Evolutionary conservation across 768 basidiomycete species (phyloP).

Genomic region (Xerocomus brunneocitrinus): DNA sequence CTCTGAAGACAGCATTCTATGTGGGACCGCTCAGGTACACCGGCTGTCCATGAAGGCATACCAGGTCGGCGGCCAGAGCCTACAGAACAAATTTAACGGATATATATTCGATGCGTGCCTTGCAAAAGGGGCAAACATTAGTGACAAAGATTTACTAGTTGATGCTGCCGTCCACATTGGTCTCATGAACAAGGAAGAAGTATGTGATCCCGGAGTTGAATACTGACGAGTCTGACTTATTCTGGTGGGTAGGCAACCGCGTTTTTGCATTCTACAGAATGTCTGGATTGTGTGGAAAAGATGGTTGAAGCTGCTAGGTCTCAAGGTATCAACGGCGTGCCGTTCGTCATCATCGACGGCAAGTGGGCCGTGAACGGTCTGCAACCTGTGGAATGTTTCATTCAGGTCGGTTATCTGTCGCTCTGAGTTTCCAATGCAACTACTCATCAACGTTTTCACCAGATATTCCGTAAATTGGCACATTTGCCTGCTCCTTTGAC

Average conservation of each 20-base stretch:
- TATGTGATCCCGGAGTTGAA: slow-evolving; percentile 7
- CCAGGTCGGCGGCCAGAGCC: slow-evolving; percentile 31
- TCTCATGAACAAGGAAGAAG: slow-evolving; percentile 35
- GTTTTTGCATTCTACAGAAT: slow-evolving; percentile 39
- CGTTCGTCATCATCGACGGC: slow-evolving; percentile 44
- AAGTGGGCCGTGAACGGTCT: slow-evolving; percentile 44
- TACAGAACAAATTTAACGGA: slow-evolving; percentile 35
- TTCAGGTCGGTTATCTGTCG: slow-evolving; percentile 21
- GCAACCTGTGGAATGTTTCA: slow-evolving; percentile 38
- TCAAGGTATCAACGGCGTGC: slow-evolving; percentile 46
- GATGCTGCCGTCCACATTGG: slow-evolving; percentile 32
- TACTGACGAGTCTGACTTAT: neutral
- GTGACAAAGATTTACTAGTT: slow-evolving; percentile 32
- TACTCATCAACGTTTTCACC: neutral
- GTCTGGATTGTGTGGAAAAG: slow-evolving; percentile 34
- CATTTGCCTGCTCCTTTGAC: slow-evolving; percentile 7
- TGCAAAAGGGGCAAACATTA: slow-evolving; percentile 32
- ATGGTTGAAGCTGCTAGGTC: slow-evolving; percentile 36
- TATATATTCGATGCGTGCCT: slow-evolving; percentile 39
- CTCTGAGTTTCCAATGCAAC: too few relatives aligned
- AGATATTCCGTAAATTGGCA: slow-evolving; percentile 31
- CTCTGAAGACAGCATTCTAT: slow-evolving; percentile 33
- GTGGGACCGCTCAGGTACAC: slow-evolving; percentile 39
- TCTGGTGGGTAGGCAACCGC: slow-evolving; percentile 25
- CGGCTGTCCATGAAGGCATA: slow-evolving; percentile 42